Evolutionary conservation across 768 basidiomycete genomes (phyloP), one percentile per base, ranked within the genome.

Genomic region (Cyclocybe cylindracea): DNA sequence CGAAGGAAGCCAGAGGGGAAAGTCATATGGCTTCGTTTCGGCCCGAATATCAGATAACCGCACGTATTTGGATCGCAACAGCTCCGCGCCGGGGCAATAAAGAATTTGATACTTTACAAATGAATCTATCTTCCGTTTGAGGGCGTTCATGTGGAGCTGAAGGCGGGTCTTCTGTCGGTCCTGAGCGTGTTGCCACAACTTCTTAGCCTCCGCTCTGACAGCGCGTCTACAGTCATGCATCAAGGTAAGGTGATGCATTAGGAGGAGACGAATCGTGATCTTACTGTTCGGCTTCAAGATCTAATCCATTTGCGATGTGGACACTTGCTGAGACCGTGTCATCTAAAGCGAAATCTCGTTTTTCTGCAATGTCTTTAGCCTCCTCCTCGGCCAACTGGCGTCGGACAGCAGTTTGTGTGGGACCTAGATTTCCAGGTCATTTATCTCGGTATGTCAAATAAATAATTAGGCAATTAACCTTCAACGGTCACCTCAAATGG

Each of bases 1-100:
- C 3, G 64, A 67, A 6, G 64, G 67, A 13, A 67, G 47, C 59
- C 58, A 66, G 0, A 69, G 56, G 3, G 41, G 24, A 33, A 53
- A 13, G 0, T 59, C 35, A 14, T 58, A 38, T 7, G 57, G 46
- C 19, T 53, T 44, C 31, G 35, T 31, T 38, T 33, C 48, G 39
- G 6, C 16, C 16, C 16, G 16, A 16, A 16, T 16, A 16, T 16
- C 16, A 16, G 16, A 16, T 16, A 16, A 16, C 16, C 16, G 16
- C 16, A 16, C 16, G 16, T 16, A 16, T 16, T 16, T 16, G 16
- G 16, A 16, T 16, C 16, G 16, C 16, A 16, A 16, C 16, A 16
- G 16, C 16, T 16, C 16, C 16, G 16, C 16, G 16, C 16, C 44
- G 1, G 58, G 64, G 14, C 55, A 46, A 39, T 63, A 61, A 1